Conservation (phyloP, 371 early-diverging fungal species). For the Rhizopus sp. region DNA sequence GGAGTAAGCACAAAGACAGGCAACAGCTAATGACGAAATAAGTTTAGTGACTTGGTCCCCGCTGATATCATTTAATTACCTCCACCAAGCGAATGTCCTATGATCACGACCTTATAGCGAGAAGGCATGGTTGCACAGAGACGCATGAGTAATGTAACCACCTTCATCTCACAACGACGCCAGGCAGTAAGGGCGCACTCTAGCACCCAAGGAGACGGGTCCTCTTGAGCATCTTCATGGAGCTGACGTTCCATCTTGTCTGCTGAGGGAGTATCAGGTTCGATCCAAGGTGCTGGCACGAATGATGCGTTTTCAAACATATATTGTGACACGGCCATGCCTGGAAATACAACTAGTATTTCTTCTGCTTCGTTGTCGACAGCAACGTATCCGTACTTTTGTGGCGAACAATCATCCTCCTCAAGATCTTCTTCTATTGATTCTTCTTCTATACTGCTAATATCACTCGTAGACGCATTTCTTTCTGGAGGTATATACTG, state of each 20-base stretch:
- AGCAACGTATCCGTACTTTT: conserved; percentile 36
- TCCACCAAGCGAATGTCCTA: conserved; percentile 40
- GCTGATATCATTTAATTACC: conserved; percentile 20
- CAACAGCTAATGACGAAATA: conserved; percentile 26
- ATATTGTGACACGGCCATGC: conserved; percentile 21
- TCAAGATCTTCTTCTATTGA: conserved; percentile 2
- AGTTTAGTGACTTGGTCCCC: background rate
- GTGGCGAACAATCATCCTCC: conserved; percentile 4
- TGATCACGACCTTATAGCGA: conserved; percentile 39
- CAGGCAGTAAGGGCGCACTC: conserved; percentile 41
- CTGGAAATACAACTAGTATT: conserved; percentile 42
- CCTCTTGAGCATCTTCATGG: conserved; percentile 8
- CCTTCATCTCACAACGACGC: conserved; percentile 41
- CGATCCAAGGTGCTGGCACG: conserved; percentile 36
- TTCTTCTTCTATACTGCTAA: conserved; percentile 13
- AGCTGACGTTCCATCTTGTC: background rate
- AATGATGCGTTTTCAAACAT: conserved; percentile 34
- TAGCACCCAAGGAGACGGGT: conserved; percentile 31
- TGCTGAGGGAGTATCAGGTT: conserved; percentile 12
- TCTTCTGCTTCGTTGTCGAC: conserved; percentile 38
- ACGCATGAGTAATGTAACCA: conserved; percentile 43
- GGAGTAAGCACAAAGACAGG: conserved; percentile 42
- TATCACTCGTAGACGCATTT: conserved; percentile 6
- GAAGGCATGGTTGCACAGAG: conserved; percentile 28
- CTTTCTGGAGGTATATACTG: conserved; percentile 28